phyloP scores from a whole-genome alignment of 495 filamentous ascomycete species.

The Xylona heveae region DNA sequence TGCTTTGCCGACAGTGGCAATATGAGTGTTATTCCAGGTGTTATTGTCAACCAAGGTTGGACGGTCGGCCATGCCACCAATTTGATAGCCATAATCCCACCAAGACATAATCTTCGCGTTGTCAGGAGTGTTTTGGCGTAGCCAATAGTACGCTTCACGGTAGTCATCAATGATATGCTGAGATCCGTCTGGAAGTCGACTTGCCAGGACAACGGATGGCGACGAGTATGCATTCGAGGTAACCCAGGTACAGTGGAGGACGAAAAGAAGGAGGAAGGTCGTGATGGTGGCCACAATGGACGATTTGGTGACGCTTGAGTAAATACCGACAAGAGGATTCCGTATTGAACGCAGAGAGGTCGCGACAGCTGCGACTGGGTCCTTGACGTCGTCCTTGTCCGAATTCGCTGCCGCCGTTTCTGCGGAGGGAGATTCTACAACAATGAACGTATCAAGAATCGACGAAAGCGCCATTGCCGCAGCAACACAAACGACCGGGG shows the following conservation, averaged over 20 bases:
- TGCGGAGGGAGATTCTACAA: constrained; percentile 25
- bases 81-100: constrained; percentile 99
- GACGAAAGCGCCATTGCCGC: constrained; percentile 78
- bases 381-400: constrained; percentile 28
- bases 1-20: constrained; percentile 96
- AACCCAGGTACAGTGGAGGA: constrained; percentile 97
- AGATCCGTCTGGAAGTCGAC: constrained; percentile 76
- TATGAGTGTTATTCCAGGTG: constrained; percentile 99
- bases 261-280: constrained; percentile 75
- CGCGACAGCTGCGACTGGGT: constrained; percentile 23
- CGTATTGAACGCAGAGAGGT: constrained; percentile 44
- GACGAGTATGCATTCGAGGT: constrained; percentile 98
- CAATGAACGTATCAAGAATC: constrained; percentile 72
- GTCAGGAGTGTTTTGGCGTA: constrained; percentile 84
- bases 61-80: constrained; percentile 97
- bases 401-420: constrained; percentile 24
- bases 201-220: constrained; percentile 90
- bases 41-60: constrained; percentile 98
- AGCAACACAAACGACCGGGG: constrained; percentile 88
- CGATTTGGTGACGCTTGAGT: constrained; percentile 56
- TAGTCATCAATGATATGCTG: constrained; percentile 99
- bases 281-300: constrained; percentile 48
- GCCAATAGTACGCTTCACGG: constrained; percentile 98
- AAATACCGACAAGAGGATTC: constrained; percentile 62
- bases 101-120: constrained; percentile 99